These are phyloP conservation scores for Claviceps lovelessii DNA, from an alignment of 2,329 filamentous ascomycete species.

Conservation along the genomic window DNA sequence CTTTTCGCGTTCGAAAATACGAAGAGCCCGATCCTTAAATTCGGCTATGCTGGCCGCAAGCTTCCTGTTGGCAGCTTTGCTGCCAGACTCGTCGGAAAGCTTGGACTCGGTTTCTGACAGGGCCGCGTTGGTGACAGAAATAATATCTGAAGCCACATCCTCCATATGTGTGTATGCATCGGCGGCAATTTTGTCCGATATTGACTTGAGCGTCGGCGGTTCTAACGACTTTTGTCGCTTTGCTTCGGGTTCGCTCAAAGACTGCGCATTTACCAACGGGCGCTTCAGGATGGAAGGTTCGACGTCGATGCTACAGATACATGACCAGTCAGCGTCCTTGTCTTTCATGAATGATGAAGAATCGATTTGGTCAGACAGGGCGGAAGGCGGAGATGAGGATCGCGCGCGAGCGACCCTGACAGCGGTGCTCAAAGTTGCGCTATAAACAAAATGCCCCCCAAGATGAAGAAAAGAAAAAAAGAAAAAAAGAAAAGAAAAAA, in stretches of 20 bases:
- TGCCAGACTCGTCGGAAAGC: slow-evolving; percentile 16
- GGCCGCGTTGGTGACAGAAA: slow-evolving; percentile 32
- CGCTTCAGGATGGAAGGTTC: slow-evolving; percentile 41
- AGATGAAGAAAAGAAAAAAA: slow-evolving; percentile 2
- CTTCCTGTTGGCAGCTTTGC: slow-evolving; percentile 17
- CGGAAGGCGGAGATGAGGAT: background rate
- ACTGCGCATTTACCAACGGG: slow-evolving; percentile 29
- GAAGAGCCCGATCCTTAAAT: slow-evolving; percentile 49
- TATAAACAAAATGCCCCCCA: background rate
- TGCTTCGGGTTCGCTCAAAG: slow-evolving; percentile 36
- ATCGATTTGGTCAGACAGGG: background rate
- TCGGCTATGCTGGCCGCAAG: slow-evolving; percentile 31
- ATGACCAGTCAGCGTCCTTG: slow-evolving; percentile 21
- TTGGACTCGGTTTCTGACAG: slow-evolving; percentile 30
- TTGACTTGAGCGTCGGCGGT: slow-evolving; percentile 23
- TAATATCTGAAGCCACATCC: slow-evolving; percentile 47
- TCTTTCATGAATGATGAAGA: background rate
- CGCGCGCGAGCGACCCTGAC: background rate
- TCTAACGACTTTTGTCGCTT: slow-evolving; percentile 48
- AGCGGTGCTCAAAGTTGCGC: background rate
- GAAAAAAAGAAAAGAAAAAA: slow-evolving; percentile 4
- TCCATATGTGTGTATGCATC: slow-evolving; percentile 46
- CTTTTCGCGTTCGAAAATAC: slow-evolving; percentile 47
- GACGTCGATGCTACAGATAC: slow-evolving; percentile 34
- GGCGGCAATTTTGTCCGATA: slow-evolving; percentile 39